These are phyloP conservation scores for Passiflora organensis DNA, from an alignment of 345 rosid genomes.

Conservation along the genomic window DNA sequence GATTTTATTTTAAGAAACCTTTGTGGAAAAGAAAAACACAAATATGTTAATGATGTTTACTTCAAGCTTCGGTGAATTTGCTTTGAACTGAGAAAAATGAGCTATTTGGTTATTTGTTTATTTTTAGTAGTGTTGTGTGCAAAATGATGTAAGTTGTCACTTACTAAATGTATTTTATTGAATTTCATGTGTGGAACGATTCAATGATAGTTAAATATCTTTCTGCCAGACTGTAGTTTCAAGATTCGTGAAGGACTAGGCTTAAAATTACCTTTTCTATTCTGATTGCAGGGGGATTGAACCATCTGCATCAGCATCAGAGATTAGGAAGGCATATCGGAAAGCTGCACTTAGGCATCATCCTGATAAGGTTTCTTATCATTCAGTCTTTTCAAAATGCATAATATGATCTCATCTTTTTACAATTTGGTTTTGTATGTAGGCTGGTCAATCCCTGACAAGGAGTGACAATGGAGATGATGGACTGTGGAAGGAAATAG, in stretches of 20 bases:
- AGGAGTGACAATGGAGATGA: constrained; percentile 82
- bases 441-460: constrained; percentile 84
- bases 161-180: no score
- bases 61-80: no score
- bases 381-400: constrained; percentile 4
- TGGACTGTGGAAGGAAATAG: constrained; percentile 74
- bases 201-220: neutral
- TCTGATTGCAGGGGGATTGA: constrained; percentile 67
- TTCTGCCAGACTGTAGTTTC: no score
- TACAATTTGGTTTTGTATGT: constrained; percentile 12
- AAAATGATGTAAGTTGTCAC: no score
- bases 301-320: constrained; percentile 64
- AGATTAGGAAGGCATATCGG: constrained; percentile 85
- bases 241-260: neutral
- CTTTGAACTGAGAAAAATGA: no score
- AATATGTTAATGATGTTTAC: no score
- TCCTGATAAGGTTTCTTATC: constrained; percentile 88
- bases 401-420: constrained; percentile 2
- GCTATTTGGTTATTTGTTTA: no score
- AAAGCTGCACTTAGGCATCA: constrained; percentile 95
- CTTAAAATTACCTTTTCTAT: neutral
- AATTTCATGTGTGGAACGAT: no score
- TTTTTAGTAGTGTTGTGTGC: no score
- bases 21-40: no score
- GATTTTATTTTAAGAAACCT: no score